These are phyloP conservation scores for Fonsecaea multimorphosa DNA, from an alignment of 2,329 filamentous ascomycete species.

Conservation along the genomic window DNA sequence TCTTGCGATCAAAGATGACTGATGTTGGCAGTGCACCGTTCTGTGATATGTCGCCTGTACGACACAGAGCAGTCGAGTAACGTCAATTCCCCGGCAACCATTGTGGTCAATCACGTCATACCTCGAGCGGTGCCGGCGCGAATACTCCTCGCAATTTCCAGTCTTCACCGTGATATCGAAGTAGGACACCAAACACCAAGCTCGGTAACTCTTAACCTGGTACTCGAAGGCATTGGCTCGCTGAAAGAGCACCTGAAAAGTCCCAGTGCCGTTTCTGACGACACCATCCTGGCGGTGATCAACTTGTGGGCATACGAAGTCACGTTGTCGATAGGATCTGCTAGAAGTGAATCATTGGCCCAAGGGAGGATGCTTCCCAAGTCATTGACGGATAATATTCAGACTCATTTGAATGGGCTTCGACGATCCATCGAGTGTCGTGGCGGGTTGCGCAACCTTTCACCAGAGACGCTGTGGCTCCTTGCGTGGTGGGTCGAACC, in stretches of 20 bases:
- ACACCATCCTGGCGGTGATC: conserved; percentile 21
- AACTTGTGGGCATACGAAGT: conserved; percentile 24
- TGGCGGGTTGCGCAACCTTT: conserved; percentile 19
- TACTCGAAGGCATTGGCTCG: conserved; percentile 19
- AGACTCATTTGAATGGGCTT: conserved; percentile 23
- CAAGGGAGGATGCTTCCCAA: not conserved
- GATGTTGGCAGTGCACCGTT: conserved; percentile 15
- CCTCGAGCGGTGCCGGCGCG: conserved; percentile 8
- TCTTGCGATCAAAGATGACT: not conserved
- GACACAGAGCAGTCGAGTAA: conserved; percentile 14
- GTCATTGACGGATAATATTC: conserved; percentile 14
- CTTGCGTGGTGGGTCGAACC: conserved; percentile 20
- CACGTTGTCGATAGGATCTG: conserved; percentile 12
- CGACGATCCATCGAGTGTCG: conserved; percentile 15
- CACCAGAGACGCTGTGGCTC: conserved; percentile 19
- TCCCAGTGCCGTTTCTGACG: conserved; percentile 13
- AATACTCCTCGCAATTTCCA: conserved; percentile 22
- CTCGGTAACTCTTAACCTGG: conserved; percentile 14
- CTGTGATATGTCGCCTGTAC: conserved; percentile 18
- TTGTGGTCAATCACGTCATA: conserved; percentile 19
- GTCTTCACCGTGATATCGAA: conserved; percentile 19
- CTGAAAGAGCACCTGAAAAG: conserved; percentile 23
- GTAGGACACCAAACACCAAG: conserved; percentile 13
- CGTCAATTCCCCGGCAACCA: conserved; percentile 10
- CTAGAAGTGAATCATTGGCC: not conserved